These are phyloP conservation scores for Cryptococcus sp. DNA, from an alignment of 1,284 basidiomycete genomes.

Conservation along the genomic window DNA sequence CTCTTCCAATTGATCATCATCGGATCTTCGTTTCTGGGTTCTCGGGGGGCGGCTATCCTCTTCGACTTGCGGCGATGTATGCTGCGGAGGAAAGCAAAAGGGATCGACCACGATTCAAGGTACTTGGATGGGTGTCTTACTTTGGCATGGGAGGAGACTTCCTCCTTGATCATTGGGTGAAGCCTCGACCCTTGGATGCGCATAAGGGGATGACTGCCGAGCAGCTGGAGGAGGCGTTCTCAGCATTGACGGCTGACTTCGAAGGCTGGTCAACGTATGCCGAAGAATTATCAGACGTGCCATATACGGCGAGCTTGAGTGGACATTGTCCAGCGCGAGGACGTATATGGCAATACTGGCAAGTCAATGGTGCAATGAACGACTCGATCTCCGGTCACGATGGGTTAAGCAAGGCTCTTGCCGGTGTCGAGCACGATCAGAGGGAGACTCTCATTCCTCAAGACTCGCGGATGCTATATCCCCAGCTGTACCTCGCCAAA, in stretches of 20 bases:
- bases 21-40: conserved; percentile 10
- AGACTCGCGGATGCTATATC: conserved; percentile 1
- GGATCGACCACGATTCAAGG: conserved; percentile 1
- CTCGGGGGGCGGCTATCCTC: conserved; percentile 11
- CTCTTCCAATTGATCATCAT: conserved; percentile 3
- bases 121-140: conserved; percentile 6
- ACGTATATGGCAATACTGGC: conserved; percentile 4
- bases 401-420: conserved; percentile 3
- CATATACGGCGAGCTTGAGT: background rate
- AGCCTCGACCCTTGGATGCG: background rate
- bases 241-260: too few species aligned
- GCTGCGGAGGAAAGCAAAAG: conserved; percentile 5
- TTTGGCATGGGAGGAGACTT: conserved; percentile 14
- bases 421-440: background rate
- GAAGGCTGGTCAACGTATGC: conserved; percentile 1
- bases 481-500: conserved; percentile 7
- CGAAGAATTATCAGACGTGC: background rate
- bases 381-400: conserved; percentile 4
- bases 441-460: background rate
- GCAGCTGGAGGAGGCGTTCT: background rate
- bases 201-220: background rate
- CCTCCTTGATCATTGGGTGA: conserved; percentile 12
- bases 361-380: conserved; percentile 5
- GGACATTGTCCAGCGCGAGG: background rate
- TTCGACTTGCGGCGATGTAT: conserved; percentile 7